Base-by-base conservation (phyloP, 805 yeast genomes). In the Zygoascus biomembranicola region DNA sequence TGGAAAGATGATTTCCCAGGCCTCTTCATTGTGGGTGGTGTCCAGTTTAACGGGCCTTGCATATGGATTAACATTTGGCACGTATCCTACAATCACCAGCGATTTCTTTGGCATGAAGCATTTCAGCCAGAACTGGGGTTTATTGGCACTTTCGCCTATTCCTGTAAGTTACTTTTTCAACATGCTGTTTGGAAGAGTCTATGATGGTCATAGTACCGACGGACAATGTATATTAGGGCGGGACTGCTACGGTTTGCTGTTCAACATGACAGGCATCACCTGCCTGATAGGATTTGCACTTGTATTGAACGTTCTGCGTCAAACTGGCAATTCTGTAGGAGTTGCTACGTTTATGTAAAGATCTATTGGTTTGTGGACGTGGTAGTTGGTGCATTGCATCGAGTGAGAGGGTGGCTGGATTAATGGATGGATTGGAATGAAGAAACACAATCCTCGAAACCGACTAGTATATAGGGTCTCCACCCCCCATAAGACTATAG, bases 91-190 rank as follows among this genome's bases (percentile, higher is more conserved):
- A n/a, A 78, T 87, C 19, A 76, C 84, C n/a, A 78, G 88, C 16
- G 92, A 87, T 58, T 67, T 76, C 9, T 86, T 85, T 69, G 94
- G 94, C 1, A 77, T 87, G 71, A 72, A 72, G 16, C 73, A 77
- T 51, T 84, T 85, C 61, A 78, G 87, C 8, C 80, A 77, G 58
- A 84, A 84, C 61, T 86, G 90, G 87, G 95, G 95, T 0, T 63
- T 82, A 37, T 75, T 84, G 20, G 81, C 83, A 10, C 62, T 84
- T 51, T 80, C 90, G 0, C 90, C 94, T 1, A 76, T 84, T 14
- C 57, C 82, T 0, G 80, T 86, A 0, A 77, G 84, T 42, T 77
- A 78, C 57, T 68, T 77, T 55, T 75, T 86, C 58, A 84, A 87
- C 44, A 72, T 75, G 52, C 65, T 81, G 43, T 83, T 85, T 67